These are phyloP conservation scores for Pholiota molesta DNA, from an alignment of 768 basidiomycete species.

Conservation along the genomic window DNA sequence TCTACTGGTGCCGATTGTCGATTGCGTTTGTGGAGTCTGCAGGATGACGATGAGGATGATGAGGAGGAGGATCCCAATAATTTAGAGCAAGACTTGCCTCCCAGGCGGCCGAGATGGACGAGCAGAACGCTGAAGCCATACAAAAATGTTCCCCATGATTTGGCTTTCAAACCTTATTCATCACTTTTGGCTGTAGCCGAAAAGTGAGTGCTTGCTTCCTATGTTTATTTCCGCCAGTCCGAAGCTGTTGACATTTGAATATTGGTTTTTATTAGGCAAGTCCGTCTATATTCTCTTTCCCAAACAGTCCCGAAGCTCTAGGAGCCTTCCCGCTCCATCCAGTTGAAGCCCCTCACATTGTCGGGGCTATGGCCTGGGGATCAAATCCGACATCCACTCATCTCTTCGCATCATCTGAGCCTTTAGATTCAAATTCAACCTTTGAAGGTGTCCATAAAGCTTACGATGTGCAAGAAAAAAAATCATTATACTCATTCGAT, in stretches of 20 bases:
- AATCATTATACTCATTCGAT: conserved; percentile 37
- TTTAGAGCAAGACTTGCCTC: neutral
- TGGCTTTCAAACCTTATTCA: conserved; percentile 46
- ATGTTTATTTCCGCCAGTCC: conserved; percentile 18
- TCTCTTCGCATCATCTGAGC: conserved; percentile 63
- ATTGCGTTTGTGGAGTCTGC: conserved; percentile 45
- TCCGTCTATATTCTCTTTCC: conserved; percentile 21
- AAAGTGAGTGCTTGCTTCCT: conserved; percentile 29
- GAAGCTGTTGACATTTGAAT: neutral
- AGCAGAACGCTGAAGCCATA: conserved; percentile 23
- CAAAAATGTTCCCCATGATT: conserved; percentile 39
- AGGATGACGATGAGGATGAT: conserved; percentile 22
- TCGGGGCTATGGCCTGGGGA: conserved; percentile 61
- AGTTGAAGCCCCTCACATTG: conserved; percentile 22
- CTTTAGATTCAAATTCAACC: conserved; percentile 20
- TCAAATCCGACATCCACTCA: conserved; percentile 34
- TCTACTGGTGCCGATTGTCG: conserved; percentile 51
- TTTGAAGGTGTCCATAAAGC: conserved; percentile 50
- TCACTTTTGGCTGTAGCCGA: conserved; percentile 46
- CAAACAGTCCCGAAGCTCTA: conserved; percentile 2
- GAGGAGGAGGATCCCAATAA: conserved; percentile 5
- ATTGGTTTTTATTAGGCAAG: conserved; percentile 22
- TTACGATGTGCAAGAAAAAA: conserved; percentile 42
- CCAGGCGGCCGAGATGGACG: conserved; percentile 9
- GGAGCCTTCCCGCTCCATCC: conserved; percentile 18